phyloP scores from a whole-genome alignment of 208 protist genomes.

The Porcisia deanei region DNA sequence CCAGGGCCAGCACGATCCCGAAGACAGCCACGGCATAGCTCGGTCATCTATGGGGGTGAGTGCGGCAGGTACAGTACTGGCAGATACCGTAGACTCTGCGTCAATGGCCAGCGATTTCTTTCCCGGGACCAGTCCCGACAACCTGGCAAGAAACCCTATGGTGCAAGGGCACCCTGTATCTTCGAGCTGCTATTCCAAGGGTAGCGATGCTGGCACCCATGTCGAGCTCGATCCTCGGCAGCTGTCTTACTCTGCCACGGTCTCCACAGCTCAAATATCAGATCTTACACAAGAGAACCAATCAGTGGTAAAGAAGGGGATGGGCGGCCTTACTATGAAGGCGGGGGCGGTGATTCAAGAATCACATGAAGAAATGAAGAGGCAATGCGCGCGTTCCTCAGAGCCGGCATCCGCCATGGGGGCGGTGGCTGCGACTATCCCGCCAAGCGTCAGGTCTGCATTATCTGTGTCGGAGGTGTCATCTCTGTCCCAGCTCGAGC shows the following conservation, averaged over 20 bases:
- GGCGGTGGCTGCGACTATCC: background rate
- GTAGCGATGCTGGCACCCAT: slow-evolving; percentile 3
- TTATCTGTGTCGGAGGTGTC: slow-evolving; percentile 24
- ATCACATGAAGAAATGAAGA: background rate
- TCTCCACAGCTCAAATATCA: background rate
- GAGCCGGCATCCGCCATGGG: background rate
- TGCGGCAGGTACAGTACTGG: background rate
- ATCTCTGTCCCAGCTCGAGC: slow-evolving; percentile 31
- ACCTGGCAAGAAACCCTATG: background rate
- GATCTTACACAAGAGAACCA: background rate
- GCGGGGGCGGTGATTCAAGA: background rate
- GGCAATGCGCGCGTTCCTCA: background rate
- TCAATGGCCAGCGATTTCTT: background rate
- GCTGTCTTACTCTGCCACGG: slow-evolving; percentile 23
- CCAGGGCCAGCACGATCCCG: slow-evolving; percentile 1
- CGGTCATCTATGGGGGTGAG: background rate
- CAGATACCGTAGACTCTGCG: background rate
- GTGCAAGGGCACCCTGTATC: background rate
- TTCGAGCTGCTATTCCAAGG: background rate
- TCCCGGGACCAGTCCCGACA: no score
- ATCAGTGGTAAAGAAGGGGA: background rate
- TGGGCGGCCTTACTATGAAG: background rate
- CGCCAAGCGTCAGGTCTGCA: slow-evolving; percentile 6
- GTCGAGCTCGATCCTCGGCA: slow-evolving; percentile 26
- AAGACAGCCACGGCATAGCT: background rate